Evolutionary conservation across 2,329 filamentous ascomycete species (phyloP), one percentile per base, ranked within the genome.

Genomic region (Penicillium sp.): DNA sequence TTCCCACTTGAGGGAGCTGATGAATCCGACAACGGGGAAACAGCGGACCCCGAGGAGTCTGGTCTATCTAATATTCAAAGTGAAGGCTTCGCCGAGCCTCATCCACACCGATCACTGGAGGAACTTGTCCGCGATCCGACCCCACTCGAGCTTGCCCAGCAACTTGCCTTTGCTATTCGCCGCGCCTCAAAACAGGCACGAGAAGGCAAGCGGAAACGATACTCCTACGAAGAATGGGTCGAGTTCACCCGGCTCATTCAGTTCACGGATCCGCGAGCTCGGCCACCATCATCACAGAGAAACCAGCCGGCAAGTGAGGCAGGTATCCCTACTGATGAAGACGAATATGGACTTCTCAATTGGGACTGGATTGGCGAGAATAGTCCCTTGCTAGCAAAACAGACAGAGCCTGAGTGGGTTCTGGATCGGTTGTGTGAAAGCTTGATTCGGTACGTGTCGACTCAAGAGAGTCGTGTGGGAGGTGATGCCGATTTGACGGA

Each of bases 191-290:
- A 83, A 48, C 85, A 94, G 68, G 77, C 89, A 35, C 82, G 83
- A 19, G 73, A 78, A 44, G 74, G 80, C 5, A 81, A 83, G 2
- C 79, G 82, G 0, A 86, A 86, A 55, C 82, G 81, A 53, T 97
- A 96, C 71, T 81, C 79, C 0, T 97, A 92, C 62, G 86, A 92
- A 64, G 89, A 96, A 70, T 96, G 92, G 93, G 89, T 89, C 0
- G 90, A 90, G 78, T 94, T 91, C 66, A 87, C 93, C 8, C 83
- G 85, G 23, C 80, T 96, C 33, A 89, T 96, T 38, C 78, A 83
- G 2, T 86, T 87, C 62, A 82, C 74, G 38, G 71, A 67, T 53
- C 75, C 69, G 8, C 63, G 65, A 13, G 65, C 73, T 17, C 42
- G 55, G n/a, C 53, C 57, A 8, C 31, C 49, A 7, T 39, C 59